These are phyloP conservation scores for Exophiala phaeomuriformis DNA, from an alignment of 2,329 filamentous ascomycete species.

Conservation along the genomic window DNA sequence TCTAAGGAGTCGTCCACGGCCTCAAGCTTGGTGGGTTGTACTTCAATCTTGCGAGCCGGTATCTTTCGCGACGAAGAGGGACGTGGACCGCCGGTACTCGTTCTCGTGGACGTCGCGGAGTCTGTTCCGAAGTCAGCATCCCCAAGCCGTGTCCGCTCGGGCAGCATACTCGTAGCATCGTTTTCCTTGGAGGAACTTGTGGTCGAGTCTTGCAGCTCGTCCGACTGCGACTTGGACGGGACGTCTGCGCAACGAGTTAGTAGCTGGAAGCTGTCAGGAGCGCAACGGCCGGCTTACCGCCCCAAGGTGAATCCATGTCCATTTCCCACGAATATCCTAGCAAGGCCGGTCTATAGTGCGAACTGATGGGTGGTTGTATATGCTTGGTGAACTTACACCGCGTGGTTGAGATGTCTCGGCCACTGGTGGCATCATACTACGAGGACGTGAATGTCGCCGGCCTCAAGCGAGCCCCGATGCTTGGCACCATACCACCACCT, in stretches of 20 bases:
- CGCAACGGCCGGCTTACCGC: conserved; percentile 37
- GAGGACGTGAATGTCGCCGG: no score
- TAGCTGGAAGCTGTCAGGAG: conserved; percentile 25
- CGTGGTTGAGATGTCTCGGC: background rate
- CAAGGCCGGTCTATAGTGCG: background rate
- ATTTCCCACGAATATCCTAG: conserved; percentile 8
- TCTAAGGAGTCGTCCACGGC: conserved; percentile 56
- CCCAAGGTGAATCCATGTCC: conserved; percentile 42
- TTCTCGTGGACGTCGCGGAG: conserved; percentile 25
- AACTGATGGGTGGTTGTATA: background rate
- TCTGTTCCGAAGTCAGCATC: conserved; percentile 18
- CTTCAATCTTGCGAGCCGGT: conserved; percentile 51
- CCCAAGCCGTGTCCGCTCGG: background rate
- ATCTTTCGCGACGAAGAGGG: conserved; percentile 45
- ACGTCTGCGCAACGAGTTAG: conserved; percentile 34
- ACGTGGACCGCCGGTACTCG: conserved; percentile 39
- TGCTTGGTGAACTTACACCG: background rate
- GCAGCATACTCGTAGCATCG: conserved; percentile 13
- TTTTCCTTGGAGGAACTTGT: conserved; percentile 30
- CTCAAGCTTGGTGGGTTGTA: conserved; percentile 56
- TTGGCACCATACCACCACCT: no score
- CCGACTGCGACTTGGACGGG: conserved; percentile 36
- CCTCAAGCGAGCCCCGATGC: no score
- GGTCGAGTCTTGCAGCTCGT: conserved; percentile 26
- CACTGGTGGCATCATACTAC: background rate